Evolutionary conservation across 257 asterid species (phyloP).

Genomic region (Thymus mandschuricus): DNA sequence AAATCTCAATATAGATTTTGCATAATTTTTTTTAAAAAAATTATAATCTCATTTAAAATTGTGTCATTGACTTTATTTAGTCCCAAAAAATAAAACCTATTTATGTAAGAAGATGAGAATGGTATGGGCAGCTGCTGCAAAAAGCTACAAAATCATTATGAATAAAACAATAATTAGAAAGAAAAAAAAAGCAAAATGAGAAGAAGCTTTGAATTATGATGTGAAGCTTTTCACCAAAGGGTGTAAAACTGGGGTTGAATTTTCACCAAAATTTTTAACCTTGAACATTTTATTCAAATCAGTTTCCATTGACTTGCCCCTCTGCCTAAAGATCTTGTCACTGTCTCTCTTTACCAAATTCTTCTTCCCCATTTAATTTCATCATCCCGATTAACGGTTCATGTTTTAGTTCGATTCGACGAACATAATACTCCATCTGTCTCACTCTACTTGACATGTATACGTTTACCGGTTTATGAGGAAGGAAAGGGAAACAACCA

Average conservation of each 20-base stretch:
- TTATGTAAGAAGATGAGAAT: not conserved
- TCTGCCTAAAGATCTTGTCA: conserved; percentile 38
- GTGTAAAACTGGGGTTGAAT: conserved; percentile 42
- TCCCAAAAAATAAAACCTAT: conserved; percentile 15
- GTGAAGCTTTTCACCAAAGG: conserved; percentile 53
- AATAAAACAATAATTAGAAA: not conserved
- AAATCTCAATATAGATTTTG: conserved; percentile 16
- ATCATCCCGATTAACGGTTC: not conserved
- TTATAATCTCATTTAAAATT: not conserved
- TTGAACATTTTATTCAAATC: conserved; percentile 31
- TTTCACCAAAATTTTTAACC: conserved; percentile 36
- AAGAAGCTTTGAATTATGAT: conserved; percentile 39
- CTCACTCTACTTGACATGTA: too few species aligned
- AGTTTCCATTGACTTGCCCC: conserved; percentile 31
- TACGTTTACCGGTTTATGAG: too few species aligned
- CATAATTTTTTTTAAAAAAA: not conserved
- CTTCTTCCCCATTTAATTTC: conserved; percentile 29
- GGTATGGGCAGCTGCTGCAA: conserved; percentile 24
- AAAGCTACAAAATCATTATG: not conserved
- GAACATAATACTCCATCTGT: not conserved
- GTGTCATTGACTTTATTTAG: conserved; percentile 31
- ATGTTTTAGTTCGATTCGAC: not conserved
- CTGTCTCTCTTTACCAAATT: conserved; percentile 35
- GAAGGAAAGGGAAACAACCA: too few species aligned
- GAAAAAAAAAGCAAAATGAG: not conserved